Evolutionary conservation across 257 asterid genomes (phyloP).

Genomic region (Leptodermis oblonga): DNA sequence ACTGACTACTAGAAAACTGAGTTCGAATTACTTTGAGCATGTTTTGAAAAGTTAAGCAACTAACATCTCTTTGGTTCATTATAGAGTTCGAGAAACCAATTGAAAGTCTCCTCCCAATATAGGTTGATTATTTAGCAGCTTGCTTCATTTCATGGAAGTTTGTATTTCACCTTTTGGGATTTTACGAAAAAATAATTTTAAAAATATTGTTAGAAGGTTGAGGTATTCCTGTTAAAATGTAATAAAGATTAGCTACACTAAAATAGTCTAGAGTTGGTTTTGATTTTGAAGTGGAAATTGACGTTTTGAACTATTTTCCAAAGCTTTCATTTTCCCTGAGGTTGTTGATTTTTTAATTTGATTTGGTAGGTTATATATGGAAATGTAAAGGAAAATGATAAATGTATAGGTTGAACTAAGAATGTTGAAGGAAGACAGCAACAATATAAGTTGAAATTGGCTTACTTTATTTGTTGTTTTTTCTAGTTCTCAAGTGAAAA

Average conservation of each 20-base stretch:
- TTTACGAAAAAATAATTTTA: background rate
- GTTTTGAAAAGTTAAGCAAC: background rate
- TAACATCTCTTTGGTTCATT: background rate
- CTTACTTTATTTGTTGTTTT: background rate
- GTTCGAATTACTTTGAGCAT: background rate
- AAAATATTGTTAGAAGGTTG: background rate
- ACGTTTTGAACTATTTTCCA: background rate
- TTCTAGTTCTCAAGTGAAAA: background rate
- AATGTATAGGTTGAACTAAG: background rate
- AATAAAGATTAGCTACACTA: background rate
- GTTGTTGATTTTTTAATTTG: background rate
- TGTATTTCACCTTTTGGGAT: slow-evolving; percentile 3
- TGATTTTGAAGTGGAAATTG: background rate
- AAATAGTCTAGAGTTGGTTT: background rate
- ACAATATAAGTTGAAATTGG: background rate
- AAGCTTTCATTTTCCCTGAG: background rate
- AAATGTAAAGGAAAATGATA: background rate
- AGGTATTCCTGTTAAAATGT: background rate
- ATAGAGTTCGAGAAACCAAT: background rate
- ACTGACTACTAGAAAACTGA: background rate
- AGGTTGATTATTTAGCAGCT: background rate
- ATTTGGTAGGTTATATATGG: background rate
- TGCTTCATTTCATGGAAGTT: background rate
- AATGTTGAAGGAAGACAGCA: background rate
- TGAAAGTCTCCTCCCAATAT: background rate